Percentiles rank a stretch among this genome's conserved stretches.
phyloP scores from a whole-genome alignment of 2,329 filamentous ascomycete genomes.

The Xylariales sp. region DNA sequence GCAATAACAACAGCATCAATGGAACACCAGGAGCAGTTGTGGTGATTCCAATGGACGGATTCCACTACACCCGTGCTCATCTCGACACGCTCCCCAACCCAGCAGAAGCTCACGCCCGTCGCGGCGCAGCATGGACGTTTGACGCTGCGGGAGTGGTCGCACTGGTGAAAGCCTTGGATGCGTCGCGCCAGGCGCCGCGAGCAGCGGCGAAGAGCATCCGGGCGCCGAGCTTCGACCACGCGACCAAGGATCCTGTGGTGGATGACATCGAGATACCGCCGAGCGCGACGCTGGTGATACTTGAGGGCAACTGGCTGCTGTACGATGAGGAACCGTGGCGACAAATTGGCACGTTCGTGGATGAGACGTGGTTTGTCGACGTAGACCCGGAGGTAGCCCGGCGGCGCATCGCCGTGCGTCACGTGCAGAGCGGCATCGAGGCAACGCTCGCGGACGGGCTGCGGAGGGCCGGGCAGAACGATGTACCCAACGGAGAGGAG shows the following conservation, averaged over 20 bases:
- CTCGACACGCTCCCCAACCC: slow-evolving; percentile 17
- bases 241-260: slow-evolving; percentile 40
- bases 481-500: slow-evolving; percentile 24
- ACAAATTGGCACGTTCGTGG: slow-evolving; percentile 25
- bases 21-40: slow-evolving; percentile 1
- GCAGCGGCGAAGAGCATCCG: slow-evolving; percentile 12
- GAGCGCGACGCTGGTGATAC: slow-evolving; percentile 41
- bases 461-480: slow-evolving; percentile 20
- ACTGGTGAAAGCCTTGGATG: slow-evolving; percentile 14
- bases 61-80: slow-evolving; percentile 19
- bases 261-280: slow-evolving; percentile 22
- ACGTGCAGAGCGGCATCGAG: slow-evolving; percentile 23
- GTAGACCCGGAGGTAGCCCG: slow-evolving; percentile 15
- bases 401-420: slow-evolving; percentile 17
- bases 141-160: slow-evolving; percentile 18
- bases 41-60: slow-evolving; percentile 17
- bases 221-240: slow-evolving; percentile 45
- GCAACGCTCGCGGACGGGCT: slow-evolving; percentile 16
- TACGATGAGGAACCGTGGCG: slow-evolving; percentile 41
- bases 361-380: slow-evolving; percentile 33
- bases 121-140: slow-evolving; percentile 27
- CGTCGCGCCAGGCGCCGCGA: slow-evolving; percentile 16
- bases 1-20: background rate
- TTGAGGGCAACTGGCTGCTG: slow-evolving; percentile 47
- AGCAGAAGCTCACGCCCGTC: slow-evolving; percentile 16